These are phyloP conservation scores for Xylaria sp. DNA, from an alignment of 2,329 filamentous ascomycete species.

Conservation along the genomic window DNA sequence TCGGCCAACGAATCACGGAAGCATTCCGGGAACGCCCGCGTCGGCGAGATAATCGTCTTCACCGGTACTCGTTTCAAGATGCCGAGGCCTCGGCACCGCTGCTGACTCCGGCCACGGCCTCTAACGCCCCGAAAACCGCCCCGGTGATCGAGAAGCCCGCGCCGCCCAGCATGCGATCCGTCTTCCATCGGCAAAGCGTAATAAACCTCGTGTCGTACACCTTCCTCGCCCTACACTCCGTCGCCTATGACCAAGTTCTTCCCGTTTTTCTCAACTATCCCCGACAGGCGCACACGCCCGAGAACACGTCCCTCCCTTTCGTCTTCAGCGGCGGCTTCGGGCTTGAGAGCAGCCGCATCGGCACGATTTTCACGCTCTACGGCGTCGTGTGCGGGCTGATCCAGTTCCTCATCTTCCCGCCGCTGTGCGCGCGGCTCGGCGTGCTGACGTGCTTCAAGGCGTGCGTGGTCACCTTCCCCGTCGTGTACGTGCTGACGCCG, in stretches of 20 bases:
- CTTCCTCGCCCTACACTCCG: slow-evolving; percentile 77
- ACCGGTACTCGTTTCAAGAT: slow-evolving; percentile 54
- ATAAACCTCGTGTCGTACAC: slow-evolving; percentile 79
- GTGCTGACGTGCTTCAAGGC: slow-evolving; percentile 72
- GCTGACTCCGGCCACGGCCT: slow-evolving; percentile 42
- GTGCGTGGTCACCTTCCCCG: slow-evolving; percentile 68
- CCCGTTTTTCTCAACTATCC: slow-evolving; percentile 88
- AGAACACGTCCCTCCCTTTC: slow-evolving; percentile 69
- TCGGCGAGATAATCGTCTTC: slow-evolving; percentile 35
- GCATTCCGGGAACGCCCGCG: slow-evolving; percentile 34
- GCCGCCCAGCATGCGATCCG: slow-evolving; percentile 38
- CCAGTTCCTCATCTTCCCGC: slow-evolving; percentile 86
- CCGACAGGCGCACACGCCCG: slow-evolving; percentile 55
- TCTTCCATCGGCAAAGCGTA: slow-evolving; percentile 74
- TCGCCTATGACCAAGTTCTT: slow-evolving; percentile 85
- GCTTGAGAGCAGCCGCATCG: slow-evolving; percentile 71
- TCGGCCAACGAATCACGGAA: slow-evolving; percentile 68
- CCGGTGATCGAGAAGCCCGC: slow-evolving; percentile 25
- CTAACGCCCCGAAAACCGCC: slow-evolving; percentile 22
- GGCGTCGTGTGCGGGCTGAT: slow-evolving; percentile 77
- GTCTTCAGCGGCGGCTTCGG: slow-evolving; percentile 85
- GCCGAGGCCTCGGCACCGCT: slow-evolving; percentile 61
- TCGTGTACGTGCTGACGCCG: slow-evolving; percentile 80
- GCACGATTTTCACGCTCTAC: slow-evolving; percentile 82
- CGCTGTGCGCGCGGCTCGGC: slow-evolving; percentile 71